phyloP scores from a whole-genome alignment of 2,329 filamentous ascomycete genomes.

The Elsinoe batatas region DNA sequence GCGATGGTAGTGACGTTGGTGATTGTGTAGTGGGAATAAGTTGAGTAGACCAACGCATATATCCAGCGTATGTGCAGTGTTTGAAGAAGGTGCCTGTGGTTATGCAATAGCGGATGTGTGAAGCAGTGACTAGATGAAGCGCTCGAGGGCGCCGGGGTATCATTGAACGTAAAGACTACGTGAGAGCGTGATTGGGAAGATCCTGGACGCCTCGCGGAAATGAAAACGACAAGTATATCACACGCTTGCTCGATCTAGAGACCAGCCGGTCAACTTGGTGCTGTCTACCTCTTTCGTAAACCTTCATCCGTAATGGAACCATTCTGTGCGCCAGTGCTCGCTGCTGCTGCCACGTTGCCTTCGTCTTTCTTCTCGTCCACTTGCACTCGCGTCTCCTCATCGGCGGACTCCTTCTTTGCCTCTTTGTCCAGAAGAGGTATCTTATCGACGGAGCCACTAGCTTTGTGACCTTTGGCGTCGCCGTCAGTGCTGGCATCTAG shows the following conservation, averaged over 20 bases:
- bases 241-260: neutral
- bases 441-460: slow-evolving; percentile 37
- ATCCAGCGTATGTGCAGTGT: too few species aligned
- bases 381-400: neutral
- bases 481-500: neutral
- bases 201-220: slow-evolving; percentile 2
- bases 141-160: neutral
- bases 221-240: neutral
- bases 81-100: too few species aligned
- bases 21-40: slow-evolving; percentile 23
- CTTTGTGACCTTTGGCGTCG: slow-evolving; percentile 8
- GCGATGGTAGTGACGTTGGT: slow-evolving; percentile 34
- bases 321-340: neutral
- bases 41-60: slow-evolving; percentile 19
- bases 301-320: neutral
- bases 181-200: neutral
- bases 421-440: slow-evolving; percentile 45
- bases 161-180: neutral
- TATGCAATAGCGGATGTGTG: slow-evolving; percentile 13
- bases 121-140: slow-evolving; percentile 17
- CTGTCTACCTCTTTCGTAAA: slow-evolving; percentile 9
- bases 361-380: slow-evolving; percentile 4
- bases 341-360: neutral
- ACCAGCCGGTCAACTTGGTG: neutral
- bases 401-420: neutral